Percentiles rank a stretch among this genome's conserved stretches.
phyloP scores from a whole-genome alignment of 257 asterid genomes.

The Nicotiana noctiflora region DNA sequence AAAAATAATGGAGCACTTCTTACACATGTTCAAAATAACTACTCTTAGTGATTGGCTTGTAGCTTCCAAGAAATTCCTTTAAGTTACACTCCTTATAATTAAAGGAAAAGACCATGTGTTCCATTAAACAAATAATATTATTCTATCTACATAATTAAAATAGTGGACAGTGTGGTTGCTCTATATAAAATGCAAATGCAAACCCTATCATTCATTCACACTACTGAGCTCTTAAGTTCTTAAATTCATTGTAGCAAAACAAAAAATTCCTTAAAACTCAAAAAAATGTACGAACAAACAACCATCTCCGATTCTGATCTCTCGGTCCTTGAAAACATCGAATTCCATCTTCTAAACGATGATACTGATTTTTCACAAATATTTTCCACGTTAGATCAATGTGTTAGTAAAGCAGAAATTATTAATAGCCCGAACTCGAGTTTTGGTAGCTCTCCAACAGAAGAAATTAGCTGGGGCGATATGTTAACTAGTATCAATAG shows the following conservation, averaged over 20 bases:
- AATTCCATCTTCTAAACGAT: conserved; percentile 18
- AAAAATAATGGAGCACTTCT: background rate
- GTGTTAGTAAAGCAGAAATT: background rate
- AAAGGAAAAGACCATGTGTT: background rate
- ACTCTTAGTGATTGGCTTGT: background rate
- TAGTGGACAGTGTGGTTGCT: background rate
- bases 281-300: conserved; percentile 14
- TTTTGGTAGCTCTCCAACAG: background rate
- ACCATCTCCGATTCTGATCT: conserved; percentile 11
- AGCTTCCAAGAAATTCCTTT: background rate
- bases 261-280: background rate
- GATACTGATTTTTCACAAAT: conserved; percentile 14
- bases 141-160: background rate
- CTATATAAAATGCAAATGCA: background rate
- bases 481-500: background rate
- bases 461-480: background rate
- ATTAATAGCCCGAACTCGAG: background rate
- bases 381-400: background rate
- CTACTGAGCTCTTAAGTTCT: background rate
- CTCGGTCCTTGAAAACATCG: conserved; percentile 11
- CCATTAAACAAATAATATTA: background rate
- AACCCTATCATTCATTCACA: background rate
- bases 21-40: background rate
- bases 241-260: background rate
- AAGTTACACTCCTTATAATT: background rate